Evolutionary conservation across 148 eudicot genomes (phyloP).

Genomic region (Dysphania ambrosioides): DNA sequence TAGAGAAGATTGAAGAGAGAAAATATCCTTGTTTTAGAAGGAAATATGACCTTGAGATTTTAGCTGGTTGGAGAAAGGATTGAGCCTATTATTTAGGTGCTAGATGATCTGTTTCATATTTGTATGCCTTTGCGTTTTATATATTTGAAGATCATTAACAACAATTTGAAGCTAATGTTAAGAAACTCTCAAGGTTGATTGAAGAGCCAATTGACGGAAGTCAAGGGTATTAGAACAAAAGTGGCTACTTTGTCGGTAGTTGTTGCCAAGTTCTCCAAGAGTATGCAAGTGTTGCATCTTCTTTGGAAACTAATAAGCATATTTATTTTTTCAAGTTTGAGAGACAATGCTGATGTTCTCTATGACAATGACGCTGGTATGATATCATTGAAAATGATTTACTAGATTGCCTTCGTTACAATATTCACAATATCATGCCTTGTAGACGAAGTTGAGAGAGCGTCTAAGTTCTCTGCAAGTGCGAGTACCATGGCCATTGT

Average conservation of each 20-base stretch:
- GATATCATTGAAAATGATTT: slow-evolving; percentile 66
- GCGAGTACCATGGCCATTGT: not conserved
- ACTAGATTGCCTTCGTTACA: slow-evolving; percentile 46
- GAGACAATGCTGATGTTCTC: not conserved
- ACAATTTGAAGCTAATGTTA: slow-evolving; percentile 71
- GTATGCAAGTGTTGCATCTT: slow-evolving; percentile 44
- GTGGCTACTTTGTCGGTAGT: slow-evolving; percentile 43
- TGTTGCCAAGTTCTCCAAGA: slow-evolving; percentile 53
- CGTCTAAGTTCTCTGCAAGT: slow-evolving; percentile 34
- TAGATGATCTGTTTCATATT: slow-evolving; percentile 62
- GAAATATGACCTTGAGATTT: slow-evolving; percentile 45
- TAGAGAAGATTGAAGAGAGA: slow-evolving; percentile 41
- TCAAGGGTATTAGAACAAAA: slow-evolving; percentile 44
- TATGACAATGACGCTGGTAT: slow-evolving; percentile 43
- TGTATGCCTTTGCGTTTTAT: slow-evolving; percentile 73
- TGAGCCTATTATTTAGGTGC: slow-evolving; percentile 62
- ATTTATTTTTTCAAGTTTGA: not conserved
- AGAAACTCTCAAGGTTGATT: slow-evolving; percentile 57
- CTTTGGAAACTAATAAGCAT: not conserved
- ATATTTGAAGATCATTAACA: slow-evolving; percentile 89
- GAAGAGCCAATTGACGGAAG: slow-evolving; percentile 52
- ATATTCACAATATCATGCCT: slow-evolving; percentile 50
- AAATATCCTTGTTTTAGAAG: slow-evolving; percentile 38
- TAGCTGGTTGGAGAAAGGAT: slow-evolving; percentile 68
- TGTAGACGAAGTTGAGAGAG: slow-evolving; percentile 63